Evolutionary conservation across 768 basidiomycete genomes (phyloP), one percentile per base, ranked within the genome.

Genomic region (Tricholoma bakamatsutake): DNA sequence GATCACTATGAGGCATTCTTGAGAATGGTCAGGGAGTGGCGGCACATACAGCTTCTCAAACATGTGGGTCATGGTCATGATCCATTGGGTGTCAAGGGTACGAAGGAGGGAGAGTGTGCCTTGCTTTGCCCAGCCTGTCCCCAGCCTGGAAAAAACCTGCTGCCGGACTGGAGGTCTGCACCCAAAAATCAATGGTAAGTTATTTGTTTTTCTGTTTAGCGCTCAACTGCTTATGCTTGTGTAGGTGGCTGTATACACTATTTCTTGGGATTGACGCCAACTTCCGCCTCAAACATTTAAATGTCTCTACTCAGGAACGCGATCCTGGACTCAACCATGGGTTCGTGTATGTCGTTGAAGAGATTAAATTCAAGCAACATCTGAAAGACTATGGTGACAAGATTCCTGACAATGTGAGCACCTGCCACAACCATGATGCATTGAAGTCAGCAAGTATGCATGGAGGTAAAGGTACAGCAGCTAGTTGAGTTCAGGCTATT

Each of bases 51-150:
- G 53, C 58, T 60, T 56, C 50, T 63, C 17, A 67, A 66, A 46
- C 58, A 60, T 10, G 60, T 55, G 2, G 66, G 61, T 10, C 27
- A 60, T 5, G 63, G 55, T 8, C 59, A 66, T 49, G 62, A 60
- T 13, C 35, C 56, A 4, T 24, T 4, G 3, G 66, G 67, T 12
- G 49, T 63, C 5, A 31, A 17, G 1, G 54, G 21, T 4, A 67
- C 62, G 3, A 30, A 57, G 39, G 24, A 21, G 1, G 64, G 66
- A 0, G 61, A 66, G 39, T 59, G 61, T 18, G 68, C 66, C 1
- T 51, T 70, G 4, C n/a, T 59, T 27, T 71, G 69, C 46, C 65
- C 64, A 7, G 63, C 63, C 21, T 24, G 21, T 24, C 21, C 21
- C 21, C 21, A 3, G 21, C 21, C 21, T 24, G 21, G 21, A 24